Percentiles rank a stretch among this genome's conserved stretches.
These are phyloP conservation scores for Zygosaccharomyces rouxii DNA, from an alignment of 805 yeast species.

Conservation along the genomic window DNA sequence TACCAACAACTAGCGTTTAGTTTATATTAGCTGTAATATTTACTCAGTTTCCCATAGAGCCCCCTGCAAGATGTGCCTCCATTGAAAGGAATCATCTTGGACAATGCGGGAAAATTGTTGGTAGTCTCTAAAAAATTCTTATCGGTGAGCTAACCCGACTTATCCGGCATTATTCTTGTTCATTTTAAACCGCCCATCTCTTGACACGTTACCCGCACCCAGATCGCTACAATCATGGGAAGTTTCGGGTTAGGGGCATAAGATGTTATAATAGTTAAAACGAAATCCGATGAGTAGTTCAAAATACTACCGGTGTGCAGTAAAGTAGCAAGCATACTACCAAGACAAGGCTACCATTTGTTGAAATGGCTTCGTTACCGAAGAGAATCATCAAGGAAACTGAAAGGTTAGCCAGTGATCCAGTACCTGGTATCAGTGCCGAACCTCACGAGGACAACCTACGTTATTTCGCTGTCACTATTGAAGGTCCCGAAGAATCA, in stretches of 20 bases:
- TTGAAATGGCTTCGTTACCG: constrained; percentile 48
- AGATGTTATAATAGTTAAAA: neutral
- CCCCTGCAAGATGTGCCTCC: no score
- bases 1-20: neutral
- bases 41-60: neutral
- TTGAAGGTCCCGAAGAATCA: constrained; percentile 86
- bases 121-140: neutral
- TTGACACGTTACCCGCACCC: neutral
- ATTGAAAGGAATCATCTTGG: no score
- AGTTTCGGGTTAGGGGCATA: neutral
- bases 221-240: neutral
- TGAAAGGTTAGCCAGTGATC: constrained; percentile 85
- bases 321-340: neutral
- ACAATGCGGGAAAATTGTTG: no score
- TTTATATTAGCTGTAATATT: constrained; percentile 6
- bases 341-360: neutral
- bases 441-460: constrained; percentile 91
- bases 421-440: constrained; percentile 94
- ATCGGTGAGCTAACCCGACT: neutral
- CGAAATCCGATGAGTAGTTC: no score
- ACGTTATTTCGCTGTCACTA: constrained; percentile 85
- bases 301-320: neutral
- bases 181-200: neutral
- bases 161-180: neutral
- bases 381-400: constrained; percentile 96